Evolutionary conservation across 2,329 filamentous ascomycete species (phyloP).

Genomic region (Colletotrichum sp.): DNA sequence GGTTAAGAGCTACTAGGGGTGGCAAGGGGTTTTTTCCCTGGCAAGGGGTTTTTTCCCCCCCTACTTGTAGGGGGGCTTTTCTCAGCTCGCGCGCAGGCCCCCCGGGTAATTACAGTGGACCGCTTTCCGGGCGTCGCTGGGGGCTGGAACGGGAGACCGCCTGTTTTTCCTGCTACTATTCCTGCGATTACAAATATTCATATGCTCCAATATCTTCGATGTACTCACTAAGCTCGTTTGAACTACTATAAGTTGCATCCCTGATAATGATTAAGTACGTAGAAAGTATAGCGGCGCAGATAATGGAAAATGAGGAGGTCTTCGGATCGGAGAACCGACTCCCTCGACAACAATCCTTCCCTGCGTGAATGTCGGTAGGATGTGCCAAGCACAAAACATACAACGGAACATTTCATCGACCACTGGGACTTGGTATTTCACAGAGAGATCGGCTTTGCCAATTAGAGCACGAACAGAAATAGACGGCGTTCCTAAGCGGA

Average conservation of each 20-base stretch:
- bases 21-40: too few species aligned
- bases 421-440: neutral
- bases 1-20: too few species aligned
- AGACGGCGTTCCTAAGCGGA: neutral
- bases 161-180: neutral
- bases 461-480: neutral
- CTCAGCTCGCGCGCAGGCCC: too few species aligned
- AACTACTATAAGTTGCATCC: fast-evolving
- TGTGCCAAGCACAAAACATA: neutral
- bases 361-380: fast-evolving
- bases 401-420: neutral
- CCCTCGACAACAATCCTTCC: neutral
- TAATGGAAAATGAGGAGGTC: neutral
- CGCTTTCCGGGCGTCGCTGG: neutral
- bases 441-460: fast-evolving
- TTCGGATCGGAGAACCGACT: neutral
- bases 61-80: too few species aligned
- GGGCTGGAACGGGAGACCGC: neutral
- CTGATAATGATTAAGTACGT: neutral
- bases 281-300: neutral
- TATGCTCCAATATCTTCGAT: fast-evolving
- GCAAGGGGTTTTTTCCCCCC: too few species aligned
- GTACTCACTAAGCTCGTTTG: too few species aligned
- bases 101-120: neutral
- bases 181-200: neutral